Base-by-base conservation (phyloP, 768 basidiomycete genomes). In the Tylopilus sp. region DNA sequence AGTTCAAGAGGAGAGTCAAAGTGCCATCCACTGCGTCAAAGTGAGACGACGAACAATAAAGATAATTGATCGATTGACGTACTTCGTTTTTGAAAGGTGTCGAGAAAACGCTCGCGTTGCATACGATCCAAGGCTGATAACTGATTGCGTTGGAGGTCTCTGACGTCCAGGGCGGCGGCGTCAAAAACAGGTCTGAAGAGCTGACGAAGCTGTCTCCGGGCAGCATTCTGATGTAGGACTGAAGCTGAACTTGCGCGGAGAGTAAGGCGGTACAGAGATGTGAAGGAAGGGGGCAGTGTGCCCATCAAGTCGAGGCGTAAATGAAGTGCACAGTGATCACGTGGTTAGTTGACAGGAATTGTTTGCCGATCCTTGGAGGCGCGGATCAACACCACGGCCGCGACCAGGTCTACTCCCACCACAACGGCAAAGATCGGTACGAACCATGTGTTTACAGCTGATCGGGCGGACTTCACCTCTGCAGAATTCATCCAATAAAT, bases 11-110 rank as follows among this genome's bases (percentile, higher is more conserved):
- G 9, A 90, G 57, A 28, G 74, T 73, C 36, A 90, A 73, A 0
- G 86, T 88, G 52, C 75, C 77, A 59, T 90, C 86, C 66, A 87
- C 88, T 91, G 52, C 35, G 30, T 48, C n/a, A 57, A 52, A 50
- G 58, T 40, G 61, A 5, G 49, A 62, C 41, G 26, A 40, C 6
- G n/a, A 22, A 9, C 33, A 33, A 36, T 18, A 15, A 48, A 6
- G 44, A 28, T 5, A 10, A 28, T 10, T n/a, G 0, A 26, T n/a
- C 22, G 38, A 44, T 38, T 31, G 28, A 65, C 70, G 46, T 26
- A 84, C 86, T 74, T 59, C 81, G 77, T 51, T 63, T 63, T 46
- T 88, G 76, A 82, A 85, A 88, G 20, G 54, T 57, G 15, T 61
- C 52, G 47, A 86, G 60, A 77, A 82, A 81, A 6, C 53, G 56